Evolutionary conservation across 352 stramenopile species (phyloP), one percentile per base, ranked within the genome.

Genomic region (Pythium vanterpoolii): DNA sequence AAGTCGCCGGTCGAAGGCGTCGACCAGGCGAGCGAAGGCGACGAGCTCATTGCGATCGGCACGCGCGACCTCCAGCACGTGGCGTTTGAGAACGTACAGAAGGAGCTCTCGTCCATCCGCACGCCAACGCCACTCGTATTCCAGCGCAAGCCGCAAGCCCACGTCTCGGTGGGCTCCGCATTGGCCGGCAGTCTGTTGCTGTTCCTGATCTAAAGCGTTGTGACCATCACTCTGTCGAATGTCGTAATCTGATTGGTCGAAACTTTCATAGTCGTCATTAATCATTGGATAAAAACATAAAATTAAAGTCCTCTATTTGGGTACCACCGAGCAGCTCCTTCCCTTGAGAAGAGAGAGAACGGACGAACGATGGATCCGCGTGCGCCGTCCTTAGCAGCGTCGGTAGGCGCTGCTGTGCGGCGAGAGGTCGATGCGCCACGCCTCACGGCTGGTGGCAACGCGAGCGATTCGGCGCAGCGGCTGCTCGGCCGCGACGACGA

Each of bases 41-140:
- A 91, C 56, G 61, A 88, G 69, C 76, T 91, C 45, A 86, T 92
- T 64, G 82, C 77, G 27, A 89, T 92, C 38, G 82, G 72, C 27
- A 67, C 68, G 34, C 73, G 62, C 39, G 82, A 92, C 62, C 57
- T 92, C 57, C 77, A 89, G 65, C 72, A 82, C 66, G 48, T 83
- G 47, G 53, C 68, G 19, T 89, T 89, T 39, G 74, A 90, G 7
- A 62, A 87, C 16, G 77, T 92, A 19, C 73, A 81, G 48, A 59
- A 43, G 19, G 68, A 79, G 40, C 64, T 92, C 16, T 56, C 46
- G 6, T 50, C 47, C 26, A 86, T 92, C 42, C 69, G 51, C 26
- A 42, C 55, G 5, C 72, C 76, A 6, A 89, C 82, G 24, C 68
- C 60, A 55, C 60, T 91, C 30, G 64, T 91, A 33, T 91, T 92